A percentile compares a stretch with the other conserved stretches of the same genome.
These are phyloP conservation scores for Solanum chaucha DNA, from an alignment of 257 asterid genomes.

Conservation along the genomic window DNA sequence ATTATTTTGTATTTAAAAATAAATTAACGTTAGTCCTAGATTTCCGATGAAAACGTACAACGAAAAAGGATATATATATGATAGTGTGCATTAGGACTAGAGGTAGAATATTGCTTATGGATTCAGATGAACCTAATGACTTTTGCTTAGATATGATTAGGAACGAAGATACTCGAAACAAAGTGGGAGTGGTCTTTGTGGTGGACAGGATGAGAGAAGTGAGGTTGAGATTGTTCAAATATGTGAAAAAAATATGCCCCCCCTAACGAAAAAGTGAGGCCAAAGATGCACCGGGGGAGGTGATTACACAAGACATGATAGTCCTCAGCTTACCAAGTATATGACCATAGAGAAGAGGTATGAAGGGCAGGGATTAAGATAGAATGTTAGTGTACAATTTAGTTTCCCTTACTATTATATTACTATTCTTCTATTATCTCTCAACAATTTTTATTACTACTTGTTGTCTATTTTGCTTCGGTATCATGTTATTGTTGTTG, in stretches of 20 bases:
- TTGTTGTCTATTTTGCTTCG: neutral
- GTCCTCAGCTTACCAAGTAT: neutral
- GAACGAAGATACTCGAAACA: no score
- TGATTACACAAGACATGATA: no score
- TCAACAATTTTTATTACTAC: no score
- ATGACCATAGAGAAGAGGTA: no score
- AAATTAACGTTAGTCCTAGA: no score
- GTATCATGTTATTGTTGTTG: neutral
- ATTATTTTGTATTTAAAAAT: no score
- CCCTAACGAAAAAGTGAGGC: neutral
- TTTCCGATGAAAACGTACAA: neutral
- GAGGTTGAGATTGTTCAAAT: accelerated
- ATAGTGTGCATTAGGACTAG: neutral
- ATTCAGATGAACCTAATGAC: neutral
- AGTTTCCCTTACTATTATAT: neutral
- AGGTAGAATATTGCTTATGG: neutral
- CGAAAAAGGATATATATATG: neutral
- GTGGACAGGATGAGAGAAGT: neutral
- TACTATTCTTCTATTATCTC: no score
- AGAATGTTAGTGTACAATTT: neutral
- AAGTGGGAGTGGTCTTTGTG: neutral
- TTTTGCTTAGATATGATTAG: neutral
- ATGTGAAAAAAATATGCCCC: neutral
- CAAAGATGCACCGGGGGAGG: accelerated
- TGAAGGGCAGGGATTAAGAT: no score